Percentiles rank a stretch among this genome's conserved stretches.
phyloP scores from a whole-genome alignment of 345 rosid genomes.

The Pugionium dolabratum region DNA sequence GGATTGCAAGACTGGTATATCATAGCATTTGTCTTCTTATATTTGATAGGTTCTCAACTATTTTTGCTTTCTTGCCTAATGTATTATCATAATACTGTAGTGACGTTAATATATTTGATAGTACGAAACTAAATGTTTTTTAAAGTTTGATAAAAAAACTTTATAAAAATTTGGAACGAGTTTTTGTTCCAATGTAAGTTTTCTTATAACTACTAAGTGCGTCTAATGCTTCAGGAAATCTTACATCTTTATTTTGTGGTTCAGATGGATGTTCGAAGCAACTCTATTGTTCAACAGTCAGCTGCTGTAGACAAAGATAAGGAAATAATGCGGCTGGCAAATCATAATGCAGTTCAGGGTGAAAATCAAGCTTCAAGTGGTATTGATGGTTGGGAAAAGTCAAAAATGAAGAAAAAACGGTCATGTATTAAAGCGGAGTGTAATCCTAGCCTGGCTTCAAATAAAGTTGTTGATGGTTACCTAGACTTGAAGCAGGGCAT shows the following conservation, averaged over 20 bases:
- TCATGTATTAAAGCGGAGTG: conserved; percentile 75
- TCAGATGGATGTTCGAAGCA: conserved; percentile 70
- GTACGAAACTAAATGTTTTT: neutral
- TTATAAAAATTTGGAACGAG: neutral
- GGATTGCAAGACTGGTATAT: neutral
- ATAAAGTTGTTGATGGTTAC: conserved; percentile 63
- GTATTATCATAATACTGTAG: conserved; percentile 2
- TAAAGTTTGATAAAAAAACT: neutral
- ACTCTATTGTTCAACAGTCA: conserved; percentile 60
- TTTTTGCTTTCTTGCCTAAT: neutral
- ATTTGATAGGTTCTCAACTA: conserved; percentile 1
- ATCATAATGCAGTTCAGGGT: conserved; percentile 55
- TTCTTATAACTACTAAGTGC: conserved; percentile 1
- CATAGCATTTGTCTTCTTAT: conserved; percentile 3
- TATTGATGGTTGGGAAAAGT: conserved; percentile 91
- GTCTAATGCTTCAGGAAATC: conserved; percentile 12
- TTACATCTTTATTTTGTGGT: conserved; percentile 39
- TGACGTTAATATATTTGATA: neutral
- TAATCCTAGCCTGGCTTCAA: conserved; percentile 51
- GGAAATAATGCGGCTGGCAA: conserved; percentile 59
- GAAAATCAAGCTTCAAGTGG: conserved; percentile 74
- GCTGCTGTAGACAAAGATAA: conserved; percentile 68
- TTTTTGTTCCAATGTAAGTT: neutral
- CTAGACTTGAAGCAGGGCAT: conserved; percentile 75
- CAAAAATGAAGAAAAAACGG: conserved; percentile 89